phyloP scores from a whole-genome alignment of 495 filamentous ascomycete genomes.

The Aspergillus sparsus region DNA sequence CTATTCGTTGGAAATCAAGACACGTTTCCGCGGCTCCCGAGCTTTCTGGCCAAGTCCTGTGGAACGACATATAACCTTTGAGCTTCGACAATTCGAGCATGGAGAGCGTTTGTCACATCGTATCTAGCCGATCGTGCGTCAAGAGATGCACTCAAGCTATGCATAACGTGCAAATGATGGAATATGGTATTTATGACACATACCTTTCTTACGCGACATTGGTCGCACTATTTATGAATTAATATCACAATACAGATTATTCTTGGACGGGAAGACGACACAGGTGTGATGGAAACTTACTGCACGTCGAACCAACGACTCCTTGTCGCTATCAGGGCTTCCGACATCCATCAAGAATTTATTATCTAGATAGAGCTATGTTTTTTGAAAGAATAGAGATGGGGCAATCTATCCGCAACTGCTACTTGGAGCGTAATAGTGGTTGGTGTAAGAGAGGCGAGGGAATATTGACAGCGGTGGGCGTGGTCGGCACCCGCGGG shows the following conservation, averaged over 20 bases:
- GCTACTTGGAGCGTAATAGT: not conserved
- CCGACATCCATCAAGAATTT: conserved; percentile 36
- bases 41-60: conserved; percentile 61
- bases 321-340: conserved; percentile 36
- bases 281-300: conserved; percentile 27
- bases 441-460: not conserved
- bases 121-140: conserved; percentile 30
- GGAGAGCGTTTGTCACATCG: conserved; percentile 48
- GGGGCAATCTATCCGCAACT: not conserved
- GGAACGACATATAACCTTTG: conserved; percentile 52
- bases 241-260: conserved; percentile 8
- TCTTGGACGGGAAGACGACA: not conserved
- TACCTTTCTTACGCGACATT: conserved; percentile 56
- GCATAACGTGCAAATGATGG: not conserved
- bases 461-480: not conserved
- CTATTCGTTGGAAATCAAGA: conserved; percentile 72
- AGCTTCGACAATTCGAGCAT: conserved; percentile 51
- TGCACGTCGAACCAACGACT: conserved; percentile 32
- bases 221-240: conserved; percentile 42
- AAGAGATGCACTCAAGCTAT: not conserved
- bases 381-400: not conserved
- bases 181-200: not conserved
- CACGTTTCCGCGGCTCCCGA: conserved; percentile 59
- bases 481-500: conserved; percentile 23
- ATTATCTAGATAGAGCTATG: not conserved